phyloP scores from a whole-genome alignment of 139 green algal species.

The Closterium sp. region DNA sequence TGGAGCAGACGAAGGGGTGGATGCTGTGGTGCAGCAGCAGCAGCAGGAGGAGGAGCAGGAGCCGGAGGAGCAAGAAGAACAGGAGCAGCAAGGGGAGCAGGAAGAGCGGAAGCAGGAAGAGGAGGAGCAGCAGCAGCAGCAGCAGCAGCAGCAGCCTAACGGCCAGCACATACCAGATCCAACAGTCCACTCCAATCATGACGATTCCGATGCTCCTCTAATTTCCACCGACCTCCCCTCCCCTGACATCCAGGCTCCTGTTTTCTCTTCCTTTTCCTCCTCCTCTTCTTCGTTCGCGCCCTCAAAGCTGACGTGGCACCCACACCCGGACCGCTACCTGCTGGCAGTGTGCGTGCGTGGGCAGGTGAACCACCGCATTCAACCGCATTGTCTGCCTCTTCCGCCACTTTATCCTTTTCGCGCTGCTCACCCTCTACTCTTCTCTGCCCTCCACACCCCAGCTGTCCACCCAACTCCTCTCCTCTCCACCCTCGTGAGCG shows the following conservation, averaged over 20 bases:
- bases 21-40: neutral
- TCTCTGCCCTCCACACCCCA: too few relatives aligned
- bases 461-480: too few relatives aligned
- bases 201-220: neutral
- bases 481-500: too few relatives aligned
- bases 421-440: neutral
- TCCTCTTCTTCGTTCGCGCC: too few relatives aligned
- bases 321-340: neutral
- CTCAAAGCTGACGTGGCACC: neutral
- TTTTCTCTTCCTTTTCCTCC: too few relatives aligned
- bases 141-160: neutral
- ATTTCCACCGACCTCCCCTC: neutral
- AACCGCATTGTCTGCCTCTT: neutral
- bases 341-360: neutral
- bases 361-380: neutral
- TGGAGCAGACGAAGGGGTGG: neutral
- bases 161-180: neutral
- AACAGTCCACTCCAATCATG: neutral
- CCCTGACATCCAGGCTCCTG: neutral
- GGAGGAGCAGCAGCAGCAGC: neutral
- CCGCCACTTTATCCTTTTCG: neutral
- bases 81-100: neutral
- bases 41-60: neutral
- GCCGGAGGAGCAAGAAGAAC: neutral
- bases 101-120: neutral